phyloP scores from a whole-genome alignment of 305 asterid genomes.

The Petunia hybrid region DNA sequence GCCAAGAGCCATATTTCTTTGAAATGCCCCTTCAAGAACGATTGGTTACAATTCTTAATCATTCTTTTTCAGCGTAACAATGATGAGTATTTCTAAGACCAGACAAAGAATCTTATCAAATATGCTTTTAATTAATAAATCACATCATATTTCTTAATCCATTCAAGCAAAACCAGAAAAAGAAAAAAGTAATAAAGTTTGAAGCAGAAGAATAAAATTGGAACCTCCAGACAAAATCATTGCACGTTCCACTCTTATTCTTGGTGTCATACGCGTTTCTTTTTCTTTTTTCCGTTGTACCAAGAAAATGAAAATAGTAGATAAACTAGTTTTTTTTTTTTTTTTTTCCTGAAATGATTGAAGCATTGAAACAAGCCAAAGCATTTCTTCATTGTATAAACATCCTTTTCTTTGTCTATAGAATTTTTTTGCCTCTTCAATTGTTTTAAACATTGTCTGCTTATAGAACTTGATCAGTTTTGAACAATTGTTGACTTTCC shows the following conservation, averaged over 20 bases:
- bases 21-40: constrained; percentile 15
- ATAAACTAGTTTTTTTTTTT: background rate
- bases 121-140: constrained; percentile 26
- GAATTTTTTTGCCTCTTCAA: too few species aligned
- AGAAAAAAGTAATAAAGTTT: background rate
- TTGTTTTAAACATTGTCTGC: too few species aligned
- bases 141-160: constrained; percentile 32
- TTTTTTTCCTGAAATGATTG: too few species aligned
- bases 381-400: background rate
- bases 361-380: background rate
- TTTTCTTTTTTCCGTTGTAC: background rate
- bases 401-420: too few species aligned
- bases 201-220: background rate
- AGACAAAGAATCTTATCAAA: constrained; percentile 32
- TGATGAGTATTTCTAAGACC: constrained; percentile 22
- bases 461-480: too few species aligned
- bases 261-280: constrained; percentile 10
- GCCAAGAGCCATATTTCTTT: constrained; percentile 26
- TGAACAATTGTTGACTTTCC: too few species aligned
- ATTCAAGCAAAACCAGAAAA: background rate
- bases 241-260: constrained; percentile 29
- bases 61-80: constrained; percentile 8
- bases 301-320: background rate
- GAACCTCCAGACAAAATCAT: constrained; percentile 28
- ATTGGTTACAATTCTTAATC: constrained; percentile 3